A percentile compares a stretch with the other conserved stretches of the same genome.
Conservation (phyloP, 2,329 filamentous ascomycete genomes). For the Pseudohalonectria lignicola region DNA sequence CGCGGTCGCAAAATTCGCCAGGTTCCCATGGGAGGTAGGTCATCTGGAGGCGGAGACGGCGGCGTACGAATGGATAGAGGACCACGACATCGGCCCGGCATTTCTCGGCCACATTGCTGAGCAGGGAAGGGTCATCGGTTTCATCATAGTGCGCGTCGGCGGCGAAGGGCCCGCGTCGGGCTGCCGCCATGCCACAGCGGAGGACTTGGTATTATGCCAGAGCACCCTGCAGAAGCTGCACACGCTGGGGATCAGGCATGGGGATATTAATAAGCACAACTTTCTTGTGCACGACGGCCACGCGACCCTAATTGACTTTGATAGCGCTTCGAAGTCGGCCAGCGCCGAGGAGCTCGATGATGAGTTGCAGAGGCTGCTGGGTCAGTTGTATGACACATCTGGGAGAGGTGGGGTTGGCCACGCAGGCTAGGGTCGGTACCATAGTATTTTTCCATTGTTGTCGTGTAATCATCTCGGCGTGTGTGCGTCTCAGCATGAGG, state of each 20-base stretch:
- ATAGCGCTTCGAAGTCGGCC: conserved; percentile 5
- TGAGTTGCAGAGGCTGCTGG: not conserved
- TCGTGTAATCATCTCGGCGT: not conserved
- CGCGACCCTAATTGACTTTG: conserved; percentile 20
- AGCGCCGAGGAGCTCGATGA: conserved; percentile 2
- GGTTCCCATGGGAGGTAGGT: conserved; percentile 11
- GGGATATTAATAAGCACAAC: conserved; percentile 25
- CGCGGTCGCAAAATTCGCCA: conserved; percentile 12
- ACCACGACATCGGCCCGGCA: conserved; percentile 8
- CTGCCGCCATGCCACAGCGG: conserved; percentile 12
- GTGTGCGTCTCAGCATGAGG: not conserved
- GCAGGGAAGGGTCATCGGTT: conserved; percentile 17
- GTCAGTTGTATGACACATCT: not conserved
- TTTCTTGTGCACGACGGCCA: conserved; percentile 18
- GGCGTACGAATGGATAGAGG: conserved; percentile 13
- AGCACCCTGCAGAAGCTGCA: conserved; percentile 18
- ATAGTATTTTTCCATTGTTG: not conserved
- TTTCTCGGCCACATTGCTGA: conserved; percentile 19
- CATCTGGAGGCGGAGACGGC: conserved; percentile 12
- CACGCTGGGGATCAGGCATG: conserved; percentile 20
- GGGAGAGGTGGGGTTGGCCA: not conserved
- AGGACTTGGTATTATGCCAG: conserved; percentile 17
- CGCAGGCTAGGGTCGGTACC: not conserved
- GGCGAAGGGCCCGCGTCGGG: conserved; percentile 13
- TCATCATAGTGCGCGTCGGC: conserved; percentile 17